phyloP scores from a whole-genome alignment of 2,329 filamentous ascomycete species.

The Exophiala alcalophila region DNA sequence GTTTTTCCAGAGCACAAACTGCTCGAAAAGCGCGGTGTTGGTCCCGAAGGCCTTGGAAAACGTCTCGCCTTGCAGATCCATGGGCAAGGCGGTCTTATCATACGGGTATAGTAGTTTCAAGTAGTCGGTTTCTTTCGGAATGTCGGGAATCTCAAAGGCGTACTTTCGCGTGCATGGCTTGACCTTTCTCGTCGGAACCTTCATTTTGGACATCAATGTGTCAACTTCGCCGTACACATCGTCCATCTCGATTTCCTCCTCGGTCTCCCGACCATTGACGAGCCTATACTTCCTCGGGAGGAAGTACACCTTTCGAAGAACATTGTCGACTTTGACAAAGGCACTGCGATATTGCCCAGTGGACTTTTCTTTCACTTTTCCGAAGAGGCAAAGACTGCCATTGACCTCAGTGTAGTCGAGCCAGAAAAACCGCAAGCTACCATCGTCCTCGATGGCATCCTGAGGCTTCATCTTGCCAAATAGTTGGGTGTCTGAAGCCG shows the following conservation, averaged over 20 bases:
- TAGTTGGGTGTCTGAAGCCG: constrained; percentile 58
- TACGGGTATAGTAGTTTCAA: constrained; percentile 96
- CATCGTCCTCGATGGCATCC: constrained; percentile 90
- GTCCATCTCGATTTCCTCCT: constrained; percentile 77
- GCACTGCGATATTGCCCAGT: constrained; percentile 78
- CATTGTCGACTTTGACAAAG: constrained; percentile 94
- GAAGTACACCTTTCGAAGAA: constrained; percentile 89
- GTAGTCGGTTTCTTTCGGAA: constrained; percentile 87
- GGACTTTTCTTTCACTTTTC: constrained; percentile 89
- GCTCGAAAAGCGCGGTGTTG: constrained; percentile 91
- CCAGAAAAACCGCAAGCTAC: constrained; percentile 93
- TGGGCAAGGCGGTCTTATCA: constrained; percentile 71
- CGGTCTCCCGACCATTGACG: constrained; percentile 63
- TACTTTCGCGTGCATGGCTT: constrained; percentile 89
- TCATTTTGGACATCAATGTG: constrained; percentile 78
- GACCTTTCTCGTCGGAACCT: constrained; percentile 87
- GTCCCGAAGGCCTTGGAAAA: constrained; percentile 93
- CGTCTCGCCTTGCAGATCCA: constrained; percentile 73
- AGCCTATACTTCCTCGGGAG: constrained; percentile 69
- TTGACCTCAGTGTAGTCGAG: constrained; percentile 92
- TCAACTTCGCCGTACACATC: constrained; percentile 91
- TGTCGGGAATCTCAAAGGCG: constrained; percentile 82
- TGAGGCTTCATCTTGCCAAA: constrained; percentile 79
- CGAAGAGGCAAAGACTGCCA: constrained; percentile 88
- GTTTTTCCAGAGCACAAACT: constrained; percentile 98